phyloP scores from a whole-genome alignment of 192 early-diverging fungal species.

The Kappamyces sp. region DNA sequence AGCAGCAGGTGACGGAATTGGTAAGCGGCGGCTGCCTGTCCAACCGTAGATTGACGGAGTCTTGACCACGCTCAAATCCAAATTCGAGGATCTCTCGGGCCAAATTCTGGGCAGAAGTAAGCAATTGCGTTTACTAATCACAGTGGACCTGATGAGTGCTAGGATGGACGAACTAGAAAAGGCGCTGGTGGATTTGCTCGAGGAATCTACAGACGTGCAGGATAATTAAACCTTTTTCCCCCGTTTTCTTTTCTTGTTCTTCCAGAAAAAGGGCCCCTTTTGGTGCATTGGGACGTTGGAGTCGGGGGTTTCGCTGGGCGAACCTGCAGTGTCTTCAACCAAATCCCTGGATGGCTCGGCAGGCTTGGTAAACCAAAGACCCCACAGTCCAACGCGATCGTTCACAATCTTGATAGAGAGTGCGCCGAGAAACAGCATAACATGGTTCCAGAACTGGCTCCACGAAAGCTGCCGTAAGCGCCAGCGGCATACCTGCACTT shows the following conservation, averaged over 20 bases:
- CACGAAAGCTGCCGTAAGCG: constrained; percentile 3
- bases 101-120: constrained; percentile 32
- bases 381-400: not conserved
- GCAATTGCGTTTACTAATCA: not conserved
- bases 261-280: not conserved
- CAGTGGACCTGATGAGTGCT: constrained; percentile 34
- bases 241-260: not conserved
- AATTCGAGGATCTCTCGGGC: constrained; percentile 27
- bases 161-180: constrained; percentile 26
- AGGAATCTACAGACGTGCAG: not conserved
- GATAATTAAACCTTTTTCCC: not conserved
- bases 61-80: constrained; percentile 11
- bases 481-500: not conserved
- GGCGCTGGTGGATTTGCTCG: constrained; percentile 24
- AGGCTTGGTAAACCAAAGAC: not conserved
- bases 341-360: not conserved
- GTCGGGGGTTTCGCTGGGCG: not conserved
- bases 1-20: too few species aligned
- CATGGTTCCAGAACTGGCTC: constrained; percentile 14
- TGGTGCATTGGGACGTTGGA: not conserved
- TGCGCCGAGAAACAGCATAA: not conserved
- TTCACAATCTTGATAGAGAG: not conserved
- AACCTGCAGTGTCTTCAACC: constrained; percentile 4
- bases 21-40: too few species aligned
- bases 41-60: constrained; percentile 10